Evolutionary conservation across 805 yeast species (phyloP), one percentile per base, ranked within the genome.

Genomic region (Yarrowia porcina): DNA sequence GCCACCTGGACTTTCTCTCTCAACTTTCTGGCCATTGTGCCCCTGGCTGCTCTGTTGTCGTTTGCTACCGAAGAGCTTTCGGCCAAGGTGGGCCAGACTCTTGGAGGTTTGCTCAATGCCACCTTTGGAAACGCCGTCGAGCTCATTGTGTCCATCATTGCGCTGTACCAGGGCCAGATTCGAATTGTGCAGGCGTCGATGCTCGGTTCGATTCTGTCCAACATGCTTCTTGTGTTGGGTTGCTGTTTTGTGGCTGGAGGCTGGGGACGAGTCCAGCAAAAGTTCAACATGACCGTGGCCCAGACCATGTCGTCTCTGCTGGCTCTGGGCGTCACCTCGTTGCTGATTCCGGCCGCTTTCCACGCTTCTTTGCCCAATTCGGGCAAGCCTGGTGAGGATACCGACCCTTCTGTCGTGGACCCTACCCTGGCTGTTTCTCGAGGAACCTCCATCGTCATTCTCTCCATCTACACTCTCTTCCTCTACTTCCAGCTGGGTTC

Each of bases 101-200:
- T 93, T 23, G 98, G 99, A 13, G 98, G 98, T 0, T 80, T 94
- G 66, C 80, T 94, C 70, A 94, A 94, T 76, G 99, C 99, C 2
- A 92, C 98, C 10, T 90, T 94, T 73, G 99, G 99, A 64, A 94
- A 94, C 74, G 98, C 98, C 2, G 97, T 94, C 21, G 99, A 94
- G 77, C 84, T 94, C 65, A 94, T 94, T 74, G 98, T 94, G 35
- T 89, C 97, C 1, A 79, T 94, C 27, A 90, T 94, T 68, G 99
- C 99, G 0, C 79, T 94, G 69, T 80, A 77, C 68, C 87, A 89
- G 45, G 89, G 90, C 68, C 97, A 94, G 75, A 85, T 94, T 59
- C 82, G 96, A 66, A 92, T 94, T 70, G 98, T 94, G 28, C 98
- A 94, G 76, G 96, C 98, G 2, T 89, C 96, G 20, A 93, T 94